Evolutionary conservation across 352 stramenopile species (phyloP), one percentile per base, ranked within the genome.

Genomic region (Phytopythium cucurbitacearum): DNA sequence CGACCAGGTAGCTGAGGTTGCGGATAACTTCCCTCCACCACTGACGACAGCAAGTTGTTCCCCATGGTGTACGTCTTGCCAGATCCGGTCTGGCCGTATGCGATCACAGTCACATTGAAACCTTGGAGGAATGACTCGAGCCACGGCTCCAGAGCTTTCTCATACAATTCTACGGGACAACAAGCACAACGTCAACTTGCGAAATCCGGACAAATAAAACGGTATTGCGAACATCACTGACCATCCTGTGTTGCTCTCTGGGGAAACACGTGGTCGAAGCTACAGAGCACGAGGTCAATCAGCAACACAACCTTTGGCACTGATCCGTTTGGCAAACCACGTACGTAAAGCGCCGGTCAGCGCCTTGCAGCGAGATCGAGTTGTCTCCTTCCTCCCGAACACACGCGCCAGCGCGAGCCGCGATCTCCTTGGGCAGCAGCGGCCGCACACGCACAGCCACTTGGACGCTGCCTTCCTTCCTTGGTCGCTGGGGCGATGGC

Each of bases 71-170:
- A 83, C 7, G 85, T 93, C 57, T 95, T 95, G 36, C 85, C 85
- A 0, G 83, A 91, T 0, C 83, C 85, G 6, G 85, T 95, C 47
- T 95, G 85, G 10, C 85, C 85, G 42, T 95, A 95, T 3, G 82
- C 85, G 13, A 95, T 87, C 10, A 95, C 80, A 1, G 85, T 95
- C 35, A 91, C 85, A 48, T 95, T 95, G 62, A 93, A 95, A n/a
- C 85, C 85, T 68, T 94, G 83, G 7, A 95, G 53, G 53, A 95
- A 95, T 8, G 82, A 85, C 28, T 82, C 66, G 65, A 95, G 79
- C 57, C 84, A 76, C n/a, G 85, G 83, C 53, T 89, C 59, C 42
- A 95, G 58, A 15, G 78, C 79, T 52, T 87, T 63, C 12, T 84
- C 65, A 35, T 94, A 95, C 40, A 95, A 48, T 21, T 88, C 81